Base-by-base conservation (phyloP, 75 land plant genomes). In the Selaginella moellendorffii region DNA sequence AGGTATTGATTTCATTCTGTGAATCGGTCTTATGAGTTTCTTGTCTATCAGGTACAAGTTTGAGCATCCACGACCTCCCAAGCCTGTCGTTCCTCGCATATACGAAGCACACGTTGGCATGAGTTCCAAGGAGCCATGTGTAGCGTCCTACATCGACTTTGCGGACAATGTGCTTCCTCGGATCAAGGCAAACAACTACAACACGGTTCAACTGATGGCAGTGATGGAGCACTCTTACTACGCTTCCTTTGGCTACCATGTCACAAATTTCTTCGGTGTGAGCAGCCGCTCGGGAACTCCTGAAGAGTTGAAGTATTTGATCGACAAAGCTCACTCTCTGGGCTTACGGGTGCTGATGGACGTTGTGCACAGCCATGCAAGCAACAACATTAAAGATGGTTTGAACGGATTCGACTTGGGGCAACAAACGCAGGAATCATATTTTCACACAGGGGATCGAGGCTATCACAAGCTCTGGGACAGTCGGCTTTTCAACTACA, bases 81-180 rank as follows among this genome's bases (percentile, higher is more conserved):
- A 82, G 65, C 88, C 96, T 27, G 18, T 30, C 26, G 85, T 85
- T 23, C 96, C 88, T 58, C 78, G 96, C 18, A 84, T 95, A 64
- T 95, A 95, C 75, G 96, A 95, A 68, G 99, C 96, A 53, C 99
- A 95, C 79, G 99, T 95, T 53, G 99, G 99, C 28, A 95, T 95
- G 99, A 95, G 96, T 65, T 74, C 97, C 52, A 71, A 73, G 52
- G 90, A 88, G 68, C 97, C 99, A 29, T 73, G 69, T 20, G 65
- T 95, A 26, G 76, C 79, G 66, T 71, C 97, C 63, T 95, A 95
- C 66, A 68, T 80, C 58, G 91, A 95, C 61, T 95, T 95, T 79
- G 96, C 96, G 5, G 99, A 95, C 60, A 67, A 78, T 68, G 80
- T 95, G 26, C 74, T 95, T 2, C 96, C 90, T 68, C 87, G 99